Evolutionary conservation across 2,329 filamentous ascomycete species (phyloP).

Genomic region (Cladosporium sp.): DNA sequence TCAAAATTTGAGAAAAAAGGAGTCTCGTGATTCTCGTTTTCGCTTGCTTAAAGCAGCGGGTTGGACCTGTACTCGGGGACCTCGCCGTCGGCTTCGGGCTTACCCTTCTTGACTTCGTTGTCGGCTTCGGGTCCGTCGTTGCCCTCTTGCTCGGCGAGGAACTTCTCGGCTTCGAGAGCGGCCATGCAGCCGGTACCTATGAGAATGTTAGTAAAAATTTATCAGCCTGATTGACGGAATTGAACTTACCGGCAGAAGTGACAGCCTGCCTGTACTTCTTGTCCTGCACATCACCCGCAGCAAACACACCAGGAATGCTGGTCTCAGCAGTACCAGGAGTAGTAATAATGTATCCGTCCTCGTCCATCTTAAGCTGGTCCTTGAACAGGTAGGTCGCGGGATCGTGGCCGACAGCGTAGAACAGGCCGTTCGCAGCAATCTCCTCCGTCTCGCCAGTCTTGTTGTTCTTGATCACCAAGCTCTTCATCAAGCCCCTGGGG

Average conservation of each 20-base stretch:
- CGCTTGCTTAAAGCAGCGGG: conserved; percentile 56
- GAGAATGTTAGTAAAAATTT: conserved; percentile 17
- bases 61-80: conserved; percentile 65
- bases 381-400: conserved; percentile 89
- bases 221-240: background rate
- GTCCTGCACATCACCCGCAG: conserved; percentile 96
- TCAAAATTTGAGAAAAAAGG: background rate
- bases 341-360: conserved; percentile 88
- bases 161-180: conserved; percentile 94
- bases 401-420: conserved; percentile 97
- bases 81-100: conserved; percentile 51
- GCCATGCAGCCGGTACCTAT: conserved; percentile 93
- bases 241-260: conserved; percentile 84
- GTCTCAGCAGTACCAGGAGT: conserved; percentile 86
- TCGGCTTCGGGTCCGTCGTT: conserved; percentile 47
- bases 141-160: conserved; percentile 77
- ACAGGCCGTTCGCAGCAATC: conserved; percentile 87
- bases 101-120: conserved; percentile 48
- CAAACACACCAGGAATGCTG: conserved; percentile 88
- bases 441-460: conserved; percentile 74
- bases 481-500: conserved; percentile 76
- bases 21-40: conserved; percentile 1
- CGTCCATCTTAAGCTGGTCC: conserved; percentile 83
- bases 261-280: conserved; percentile 98
- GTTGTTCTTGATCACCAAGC: conserved; percentile 79